Evolutionary conservation across 768 basidiomycete species (phyloP).

Genomic region (Russula ochroleuca): DNA sequence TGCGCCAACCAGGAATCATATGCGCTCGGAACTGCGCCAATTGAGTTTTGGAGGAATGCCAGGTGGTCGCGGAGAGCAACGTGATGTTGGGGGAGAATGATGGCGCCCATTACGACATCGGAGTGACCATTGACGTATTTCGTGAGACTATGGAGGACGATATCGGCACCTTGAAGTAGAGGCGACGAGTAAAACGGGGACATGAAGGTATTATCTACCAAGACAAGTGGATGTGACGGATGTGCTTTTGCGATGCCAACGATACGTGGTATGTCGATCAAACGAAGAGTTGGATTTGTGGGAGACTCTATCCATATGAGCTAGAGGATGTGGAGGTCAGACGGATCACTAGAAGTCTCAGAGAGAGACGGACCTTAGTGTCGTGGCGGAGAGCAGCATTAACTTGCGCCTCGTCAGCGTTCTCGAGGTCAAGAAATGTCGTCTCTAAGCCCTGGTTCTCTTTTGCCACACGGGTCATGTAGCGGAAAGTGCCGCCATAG

Average conservation of each 20-base stretch:
- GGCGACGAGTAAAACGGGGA: constrained; percentile 91
- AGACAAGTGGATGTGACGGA: constrained; percentile 64
- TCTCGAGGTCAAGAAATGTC: constrained; percentile 80
- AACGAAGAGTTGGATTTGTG: constrained; percentile 88
- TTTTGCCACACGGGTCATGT: constrained; percentile 62
- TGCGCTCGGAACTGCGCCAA: constrained; percentile 77
- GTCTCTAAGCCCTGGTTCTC: constrained; percentile 64
- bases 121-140: constrained; percentile 96
- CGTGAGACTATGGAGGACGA: constrained; percentile 78
- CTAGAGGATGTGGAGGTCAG: constrained; percentile 38
- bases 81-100: constrained; percentile 62
- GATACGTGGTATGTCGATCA: constrained; percentile 77
- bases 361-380: constrained; percentile 60
- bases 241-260: constrained; percentile 59
- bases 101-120: constrained; percentile 86
- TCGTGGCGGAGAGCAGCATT: constrained; percentile 63
- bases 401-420: constrained; percentile 58
- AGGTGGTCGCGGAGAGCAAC: constrained; percentile 49
- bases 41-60: constrained; percentile 86
- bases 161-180: constrained; percentile 76
- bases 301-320: constrained; percentile 94
- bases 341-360: not conserved
- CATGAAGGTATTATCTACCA: constrained; percentile 93
- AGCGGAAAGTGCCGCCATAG: constrained; percentile 90
- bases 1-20: constrained; percentile 90